These are phyloP conservation scores for Fistulinella prunicolor DNA, from an alignment of 768 basidiomycete species.

Conservation along the genomic window DNA sequence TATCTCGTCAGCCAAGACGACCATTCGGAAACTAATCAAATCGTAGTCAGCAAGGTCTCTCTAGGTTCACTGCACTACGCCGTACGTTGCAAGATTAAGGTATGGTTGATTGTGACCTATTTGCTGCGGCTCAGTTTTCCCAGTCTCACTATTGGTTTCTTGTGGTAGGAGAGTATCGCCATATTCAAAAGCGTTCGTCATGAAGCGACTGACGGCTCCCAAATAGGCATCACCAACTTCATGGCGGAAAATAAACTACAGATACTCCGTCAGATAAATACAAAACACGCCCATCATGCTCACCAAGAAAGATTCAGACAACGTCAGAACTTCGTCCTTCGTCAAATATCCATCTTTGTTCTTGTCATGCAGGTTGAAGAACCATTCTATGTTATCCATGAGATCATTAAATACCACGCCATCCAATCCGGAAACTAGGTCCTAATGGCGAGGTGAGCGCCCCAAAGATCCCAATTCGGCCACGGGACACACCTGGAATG, in stretches of 20 bases:
- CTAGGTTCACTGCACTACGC: not conserved
- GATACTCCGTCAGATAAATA: slow-evolving; percentile 4
- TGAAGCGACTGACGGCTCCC: slow-evolving; percentile 93
- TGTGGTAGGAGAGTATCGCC: slow-evolving; percentile 85
- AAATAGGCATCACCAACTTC: slow-evolving; percentile 96
- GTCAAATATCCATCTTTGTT: slow-evolving; percentile 94
- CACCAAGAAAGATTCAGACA: slow-evolving; percentile 92
- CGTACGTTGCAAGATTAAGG: slow-evolving; percentile 85
- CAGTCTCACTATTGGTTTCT: slow-evolving; percentile 31
- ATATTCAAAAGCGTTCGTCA: slow-evolving; percentile 98
- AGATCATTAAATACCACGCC: slow-evolving; percentile 94
- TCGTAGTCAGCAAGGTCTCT: slow-evolving; percentile 9
- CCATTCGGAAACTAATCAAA: slow-evolving; percentile 86
- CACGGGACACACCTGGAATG: slow-evolving; percentile 66
- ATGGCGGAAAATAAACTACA: slow-evolving; percentile 94
- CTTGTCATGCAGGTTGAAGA: slow-evolving; percentile 94
- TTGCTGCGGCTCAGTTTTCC: slow-evolving; percentile 41
- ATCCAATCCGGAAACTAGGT: slow-evolving; percentile 84
- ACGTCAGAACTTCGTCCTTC: slow-evolving; percentile 93
- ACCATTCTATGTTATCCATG: slow-evolving; percentile 99
- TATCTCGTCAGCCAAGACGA: slow-evolving; percentile 93
- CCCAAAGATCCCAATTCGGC: not conserved
- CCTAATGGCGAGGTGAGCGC: slow-evolving; percentile 44
- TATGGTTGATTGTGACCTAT: slow-evolving; percentile 84
- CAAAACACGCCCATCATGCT: not conserved